Evolutionary conservation across 2,329 filamentous ascomycete genomes (phyloP).

Genomic region (Neonectria coccinea): DNA sequence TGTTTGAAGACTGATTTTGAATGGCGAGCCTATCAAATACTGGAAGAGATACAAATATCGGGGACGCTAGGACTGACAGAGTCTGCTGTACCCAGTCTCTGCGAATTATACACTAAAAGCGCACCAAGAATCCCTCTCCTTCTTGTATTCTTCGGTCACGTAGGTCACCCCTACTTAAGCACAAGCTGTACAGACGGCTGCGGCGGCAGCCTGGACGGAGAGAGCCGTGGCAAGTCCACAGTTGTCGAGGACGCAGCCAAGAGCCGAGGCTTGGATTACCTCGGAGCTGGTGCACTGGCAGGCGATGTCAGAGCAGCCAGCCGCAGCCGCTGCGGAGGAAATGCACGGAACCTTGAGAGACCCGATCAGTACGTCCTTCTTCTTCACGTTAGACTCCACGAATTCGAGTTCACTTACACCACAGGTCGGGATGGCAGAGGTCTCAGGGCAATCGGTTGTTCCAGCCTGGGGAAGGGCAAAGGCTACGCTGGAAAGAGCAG

Average conservation of each 20-base stretch:
- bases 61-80: too few relatives aligned
- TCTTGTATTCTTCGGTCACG: not conserved
- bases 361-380: not conserved
- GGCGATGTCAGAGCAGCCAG: slow-evolving; percentile 33
- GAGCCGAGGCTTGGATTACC: slow-evolving; percentile 33
- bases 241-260: slow-evolving; percentile 33
- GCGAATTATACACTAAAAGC: not conserved
- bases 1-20: too few relatives aligned
- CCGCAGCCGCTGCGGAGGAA: slow-evolving; percentile 32
- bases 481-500: slow-evolving; percentile 23
- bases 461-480: slow-evolving; percentile 34
- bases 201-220: slow-evolving; percentile 29
- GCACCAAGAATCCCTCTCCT: not conserved
- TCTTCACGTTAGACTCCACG: not conserved
- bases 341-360: slow-evolving; percentile 29
- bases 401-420: slow-evolving; percentile 25
- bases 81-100: not conserved
- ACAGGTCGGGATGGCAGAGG: slow-evolving; percentile 38
- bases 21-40: too few relatives aligned
- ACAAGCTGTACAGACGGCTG: slow-evolving; percentile 38
- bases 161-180: slow-evolving; percentile 9
- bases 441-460: slow-evolving; percentile 30
- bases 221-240: slow-evolving; percentile 32
- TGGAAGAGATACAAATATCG: too few relatives aligned
- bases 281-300: slow-evolving; percentile 36